Percentiles rank a stretch among this genome's conserved stretches.
phyloP scores from a whole-genome alignment of 106 monocot genomes.

The Dendrobium huoshanense region DNA sequence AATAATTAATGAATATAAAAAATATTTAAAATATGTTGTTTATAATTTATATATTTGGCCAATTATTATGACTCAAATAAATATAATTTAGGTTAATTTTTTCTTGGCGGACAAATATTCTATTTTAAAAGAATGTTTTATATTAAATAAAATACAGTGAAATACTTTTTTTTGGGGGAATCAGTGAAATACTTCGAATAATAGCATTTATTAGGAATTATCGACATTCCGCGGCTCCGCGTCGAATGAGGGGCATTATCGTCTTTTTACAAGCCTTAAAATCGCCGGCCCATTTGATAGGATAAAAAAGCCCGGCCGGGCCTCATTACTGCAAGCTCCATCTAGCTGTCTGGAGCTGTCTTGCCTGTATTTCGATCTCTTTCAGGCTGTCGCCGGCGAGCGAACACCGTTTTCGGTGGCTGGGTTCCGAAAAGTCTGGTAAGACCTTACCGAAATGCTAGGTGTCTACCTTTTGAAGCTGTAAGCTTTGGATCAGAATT shows the following conservation, averaged over 20 bases:
- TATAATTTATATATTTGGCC: too few species aligned
- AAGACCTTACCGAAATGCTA: not conserved
- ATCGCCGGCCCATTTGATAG: not conserved
- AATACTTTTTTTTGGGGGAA: too few species aligned
- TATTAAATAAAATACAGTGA: not conserved
- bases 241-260: not conserved
- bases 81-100: too few species aligned
- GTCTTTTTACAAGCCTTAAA: not conserved
- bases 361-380: not conserved
- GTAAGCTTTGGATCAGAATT: not conserved
- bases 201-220: not conserved
- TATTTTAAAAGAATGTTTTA: not conserved
- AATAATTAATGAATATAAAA: too few species aligned
- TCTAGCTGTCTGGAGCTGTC: not conserved
- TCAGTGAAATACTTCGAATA: too few species aligned
- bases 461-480: not conserved
- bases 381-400: not conserved
- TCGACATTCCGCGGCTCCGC: not conserved
- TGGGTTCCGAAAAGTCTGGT: not conserved
- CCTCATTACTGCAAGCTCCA: not conserved
- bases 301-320: not conserved
- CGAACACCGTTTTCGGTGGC: not conserved
- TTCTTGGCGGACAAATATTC: too few species aligned
- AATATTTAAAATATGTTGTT: too few species aligned
- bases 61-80: too few species aligned